phyloP scores from a whole-genome alignment of 148 eudicot genomes.

The Rhododendron mucronatum region DNA sequence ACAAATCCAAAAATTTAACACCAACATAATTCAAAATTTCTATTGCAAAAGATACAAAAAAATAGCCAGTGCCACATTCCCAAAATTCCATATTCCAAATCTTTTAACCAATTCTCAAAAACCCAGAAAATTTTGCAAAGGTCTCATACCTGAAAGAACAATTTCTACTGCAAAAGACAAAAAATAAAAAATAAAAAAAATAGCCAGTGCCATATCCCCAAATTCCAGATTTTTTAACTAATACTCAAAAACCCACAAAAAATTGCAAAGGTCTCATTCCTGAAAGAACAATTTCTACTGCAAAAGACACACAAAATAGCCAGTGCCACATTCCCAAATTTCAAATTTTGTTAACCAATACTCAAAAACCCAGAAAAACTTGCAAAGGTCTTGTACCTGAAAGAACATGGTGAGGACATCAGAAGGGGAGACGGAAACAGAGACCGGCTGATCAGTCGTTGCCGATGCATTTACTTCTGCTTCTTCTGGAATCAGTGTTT shows the following conservation, averaged over 20 bases:
- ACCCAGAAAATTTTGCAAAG: neutral
- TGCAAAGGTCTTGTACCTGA: slow-evolving; percentile 37
- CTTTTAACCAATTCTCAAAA: neutral
- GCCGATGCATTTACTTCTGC: slow-evolving; percentile 14
- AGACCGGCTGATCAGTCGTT: slow-evolving; percentile 48
- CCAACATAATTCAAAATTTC: neutral
- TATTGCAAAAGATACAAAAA: neutral
- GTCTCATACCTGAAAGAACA: neutral
- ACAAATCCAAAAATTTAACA: neutral
- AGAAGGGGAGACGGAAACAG: slow-evolving; percentile 81
- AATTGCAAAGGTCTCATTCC: neutral
- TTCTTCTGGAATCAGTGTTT: slow-evolving; percentile 21
- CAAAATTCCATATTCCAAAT: neutral
- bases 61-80: neutral
- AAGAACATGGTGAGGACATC: slow-evolving; percentile 79
- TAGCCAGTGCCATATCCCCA: neutral
- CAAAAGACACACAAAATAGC: neutral
- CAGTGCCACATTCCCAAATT: neutral
- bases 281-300: neutral
- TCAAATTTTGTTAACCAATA: neutral
- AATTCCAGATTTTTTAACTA: neutral
- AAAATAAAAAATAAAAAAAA: neutral
- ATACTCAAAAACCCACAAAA: neutral
- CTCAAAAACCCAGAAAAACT: neutral
- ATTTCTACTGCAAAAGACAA: neutral